These are phyloP conservation scores for Clitoria ternatea DNA, from an alignment of 306 rosid genomes.

Conservation along the genomic window DNA sequence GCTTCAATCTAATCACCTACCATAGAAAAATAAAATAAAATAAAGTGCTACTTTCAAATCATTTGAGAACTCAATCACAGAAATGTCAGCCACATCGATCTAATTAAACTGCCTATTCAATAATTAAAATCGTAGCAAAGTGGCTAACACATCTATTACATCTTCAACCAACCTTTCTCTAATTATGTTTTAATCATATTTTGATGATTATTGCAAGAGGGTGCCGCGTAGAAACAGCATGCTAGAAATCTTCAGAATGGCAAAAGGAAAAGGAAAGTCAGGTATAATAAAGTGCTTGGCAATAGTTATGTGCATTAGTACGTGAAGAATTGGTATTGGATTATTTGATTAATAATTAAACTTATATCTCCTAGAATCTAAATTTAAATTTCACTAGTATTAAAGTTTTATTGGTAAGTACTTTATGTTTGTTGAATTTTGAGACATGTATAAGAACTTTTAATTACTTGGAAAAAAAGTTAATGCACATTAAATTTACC, in stretches of 20 bases:
- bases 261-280: background rate
- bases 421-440: no score
- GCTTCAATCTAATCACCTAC: constrained; percentile 40
- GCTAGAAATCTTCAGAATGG: background rate
- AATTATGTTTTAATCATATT: background rate
- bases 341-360: no score
- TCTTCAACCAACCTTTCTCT: constrained; percentile 27
- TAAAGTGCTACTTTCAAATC: constrained; percentile 40
- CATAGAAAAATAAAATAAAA: constrained; percentile 35
- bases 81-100: constrained; percentile 33
- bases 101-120: constrained; percentile 32
- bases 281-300: background rate
- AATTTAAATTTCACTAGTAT: no score
- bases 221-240: background rate
- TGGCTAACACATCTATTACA: constrained; percentile 29
- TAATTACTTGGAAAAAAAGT: no score
- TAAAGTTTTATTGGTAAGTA: no score
- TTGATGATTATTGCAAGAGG: constrained; percentile 8
- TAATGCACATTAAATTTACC: background rate
- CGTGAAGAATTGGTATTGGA: no score
- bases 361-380: no score
- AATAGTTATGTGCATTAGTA: constrained; percentile 23
- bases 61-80: constrained; percentile 35
- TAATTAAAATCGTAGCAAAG: constrained; percentile 28
- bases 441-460: no score